Conservation (phyloP, 768 basidiomycete genomes). For the Tulasnella sp. region DNA sequence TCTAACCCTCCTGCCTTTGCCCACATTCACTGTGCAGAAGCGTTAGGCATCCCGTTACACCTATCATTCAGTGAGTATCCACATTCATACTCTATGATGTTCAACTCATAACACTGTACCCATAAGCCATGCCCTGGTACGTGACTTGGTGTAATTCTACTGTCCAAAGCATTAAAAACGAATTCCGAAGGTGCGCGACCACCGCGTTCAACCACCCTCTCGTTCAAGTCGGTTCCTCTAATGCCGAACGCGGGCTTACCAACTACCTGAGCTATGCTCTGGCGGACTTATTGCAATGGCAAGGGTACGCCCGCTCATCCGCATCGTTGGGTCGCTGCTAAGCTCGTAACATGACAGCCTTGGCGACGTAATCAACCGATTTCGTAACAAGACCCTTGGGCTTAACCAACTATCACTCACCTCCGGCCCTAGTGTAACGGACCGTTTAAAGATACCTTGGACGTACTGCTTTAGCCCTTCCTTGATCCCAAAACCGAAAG, state of each 20-base stretch:
- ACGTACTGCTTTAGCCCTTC: slow-evolving; percentile 51
- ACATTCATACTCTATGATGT: slow-evolving; percentile 1
- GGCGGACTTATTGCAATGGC: slow-evolving; percentile 50
- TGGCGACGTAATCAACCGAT: slow-evolving; percentile 47
- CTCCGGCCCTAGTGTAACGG: slow-evolving; percentile 40
- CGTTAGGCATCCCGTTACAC: slow-evolving; percentile 44
- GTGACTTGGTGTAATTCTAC: background rate
- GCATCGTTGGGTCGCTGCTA: too few species aligned
- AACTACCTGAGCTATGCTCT: slow-evolving; percentile 47
- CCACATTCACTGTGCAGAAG: slow-evolving; percentile 53
- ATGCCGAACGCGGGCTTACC: slow-evolving; percentile 40
- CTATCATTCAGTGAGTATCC: slow-evolving; percentile 42
- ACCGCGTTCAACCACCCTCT: slow-evolving; percentile 49
- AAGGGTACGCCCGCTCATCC: slow-evolving; percentile 39
- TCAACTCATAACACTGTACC: background rate
- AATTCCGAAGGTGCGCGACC: slow-evolving; percentile 35
- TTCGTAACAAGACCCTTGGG: slow-evolving; percentile 39
- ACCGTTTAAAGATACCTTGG: slow-evolving; percentile 45
- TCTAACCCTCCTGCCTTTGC: slow-evolving; percentile 57
- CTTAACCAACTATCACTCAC: slow-evolving; percentile 37
- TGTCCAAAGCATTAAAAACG: too few species aligned
- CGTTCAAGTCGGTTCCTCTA: slow-evolving; percentile 44
- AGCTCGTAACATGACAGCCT: slow-evolving; percentile 37
- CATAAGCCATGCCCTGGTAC: slow-evolving; percentile 60
- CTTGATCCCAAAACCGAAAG: slow-evolving; percentile 45